phyloP scores from a whole-genome alignment of 1,139 yeast species.

The Candida labiduridarum region DNA sequence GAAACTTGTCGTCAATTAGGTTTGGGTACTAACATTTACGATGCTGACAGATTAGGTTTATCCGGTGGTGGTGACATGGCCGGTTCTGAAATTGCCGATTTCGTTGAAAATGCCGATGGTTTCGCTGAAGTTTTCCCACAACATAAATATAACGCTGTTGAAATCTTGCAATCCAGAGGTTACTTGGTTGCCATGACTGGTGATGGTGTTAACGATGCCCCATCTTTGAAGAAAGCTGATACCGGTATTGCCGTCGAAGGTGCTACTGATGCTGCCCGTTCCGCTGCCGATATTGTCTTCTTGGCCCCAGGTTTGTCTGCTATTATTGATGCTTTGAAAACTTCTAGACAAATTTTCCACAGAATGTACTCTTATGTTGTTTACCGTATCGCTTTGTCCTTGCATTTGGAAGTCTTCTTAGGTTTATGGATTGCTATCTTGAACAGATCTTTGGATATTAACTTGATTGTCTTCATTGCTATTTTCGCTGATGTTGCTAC shows the following conservation, averaged over 20 bases:
- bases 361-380: slow-evolving; percentile 96
- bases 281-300: slow-evolving; percentile 96
- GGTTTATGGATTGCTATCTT: slow-evolving; percentile 95
- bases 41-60: slow-evolving; percentile 95
- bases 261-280: slow-evolving; percentile 95
- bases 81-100: slow-evolving; percentile 94
- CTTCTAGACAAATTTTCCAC: slow-evolving; percentile 97
- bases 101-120: slow-evolving; percentile 96
- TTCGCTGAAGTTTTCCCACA: slow-evolving; percentile 98
- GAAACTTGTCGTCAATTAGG: slow-evolving; percentile 98
- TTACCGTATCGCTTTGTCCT: slow-evolving; percentile 92
- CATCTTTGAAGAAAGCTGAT: slow-evolving; percentile 94
- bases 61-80: slow-evolving; percentile 97
- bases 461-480: slow-evolving; percentile 91
- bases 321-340: slow-evolving; percentile 89
- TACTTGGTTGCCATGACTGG: slow-evolving; percentile 98
- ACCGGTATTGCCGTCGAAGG: slow-evolving; percentile 98
- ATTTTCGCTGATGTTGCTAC: slow-evolving; percentile 96
- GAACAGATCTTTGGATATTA: slow-evolving; percentile 79
- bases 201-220: slow-evolving; percentile 98
- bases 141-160: slow-evolving; percentile 92
- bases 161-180: slow-evolving; percentile 87
- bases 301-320: slow-evolving; percentile 96
- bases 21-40: slow-evolving; percentile 94
- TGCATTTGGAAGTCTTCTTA: slow-evolving; percentile 89